Percentiles rank a stretch among this genome's conserved stretches.
Evolutionary conservation across 192 early-diverging fungal species (phyloP).

Genomic region (Coemansia sp.): DNA sequence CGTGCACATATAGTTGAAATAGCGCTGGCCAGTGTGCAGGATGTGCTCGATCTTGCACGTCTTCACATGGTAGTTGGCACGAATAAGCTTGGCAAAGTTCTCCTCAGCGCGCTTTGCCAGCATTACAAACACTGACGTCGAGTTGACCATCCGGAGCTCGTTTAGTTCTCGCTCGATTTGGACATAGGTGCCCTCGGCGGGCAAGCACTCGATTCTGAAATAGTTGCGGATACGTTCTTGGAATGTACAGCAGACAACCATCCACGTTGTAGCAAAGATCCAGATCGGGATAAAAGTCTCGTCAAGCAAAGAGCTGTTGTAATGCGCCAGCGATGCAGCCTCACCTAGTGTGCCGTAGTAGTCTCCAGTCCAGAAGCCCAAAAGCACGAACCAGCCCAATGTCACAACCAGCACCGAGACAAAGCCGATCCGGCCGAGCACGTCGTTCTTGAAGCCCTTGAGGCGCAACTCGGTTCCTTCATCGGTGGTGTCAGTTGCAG

Average conservation of each 20-base stretch:
- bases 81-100: constrained; percentile 25
- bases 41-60: constrained; percentile 50
- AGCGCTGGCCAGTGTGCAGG: constrained; percentile 51
- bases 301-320: constrained; percentile 49
- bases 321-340: constrained; percentile 57
- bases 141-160: constrained; percentile 51
- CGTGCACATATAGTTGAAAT: constrained; percentile 73
- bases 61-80: constrained; percentile 46
- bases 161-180: constrained; percentile 53
- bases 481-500: background rate
- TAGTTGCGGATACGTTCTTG: constrained; percentile 51
- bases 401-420: constrained; percentile 32
- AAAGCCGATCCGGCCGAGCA: constrained; percentile 42
- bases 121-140: constrained; percentile 21
- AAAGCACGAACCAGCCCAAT: constrained; percentile 41
- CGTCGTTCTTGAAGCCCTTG: constrained; percentile 47
- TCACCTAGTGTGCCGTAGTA: constrained; percentile 59
- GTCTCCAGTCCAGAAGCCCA: constrained; percentile 50
- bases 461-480: constrained; percentile 11
- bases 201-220: constrained; percentile 56
- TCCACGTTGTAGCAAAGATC: constrained; percentile 53
- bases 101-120: constrained; percentile 43
- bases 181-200: constrained; percentile 49
- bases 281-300: constrained; percentile 55
- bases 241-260: constrained; percentile 38